Base-by-base conservation (phyloP, 2,329 filamentous ascomycete genomes). In the Neurospora sp. region DNA sequence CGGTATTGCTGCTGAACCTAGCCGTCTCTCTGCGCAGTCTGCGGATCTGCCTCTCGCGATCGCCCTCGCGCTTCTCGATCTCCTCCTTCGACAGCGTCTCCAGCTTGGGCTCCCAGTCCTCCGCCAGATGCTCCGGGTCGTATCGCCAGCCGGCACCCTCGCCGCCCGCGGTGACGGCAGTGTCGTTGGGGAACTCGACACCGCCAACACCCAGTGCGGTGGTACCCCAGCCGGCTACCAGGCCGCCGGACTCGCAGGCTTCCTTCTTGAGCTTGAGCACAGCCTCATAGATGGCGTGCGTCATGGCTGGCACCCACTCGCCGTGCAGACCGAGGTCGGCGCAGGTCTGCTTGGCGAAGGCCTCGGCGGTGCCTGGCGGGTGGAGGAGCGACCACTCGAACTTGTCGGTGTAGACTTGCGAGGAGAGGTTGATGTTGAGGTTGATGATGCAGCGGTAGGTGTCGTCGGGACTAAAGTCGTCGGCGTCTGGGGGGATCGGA, bases 321-420 rank as follows among this genome's bases (percentile, higher is more conserved):
- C 93, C 93, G 6, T 90, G 86, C 68, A 99, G 83, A 6, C 95
- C 95, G 8, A 99, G 84, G 78, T 99, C 96, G 37, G 93, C 92
- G 78, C 96, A 98, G 0, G 96, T 98, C 73, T 93, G 89, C 77
- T 92, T 93, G 40, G 96, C 94, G 79, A 98, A 98, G 12, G 91
- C 88, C 79, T 99, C 95, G 0, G 96, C 93, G 57, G 95, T 93
- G 28, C 95, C 95, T 1, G 93, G 91, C 2, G 94, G 93, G 76
- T 98, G 94, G 19, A 97, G 84, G 23, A 99, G 83, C 5, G 95
- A 98, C 95, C 95, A 98, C 79, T 98, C 95, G 73, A 99, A 98
- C 77, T 94, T 97, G 84, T 99, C 96, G 3, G 92, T 96, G 80
- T 97, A 98, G 12, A 98, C 86, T 75, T 92, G 90, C 69, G 96